Evolutionary conservation across 2,329 filamentous ascomycete species (phyloP).

Genomic region (Colletotrichum coccodes): DNA sequence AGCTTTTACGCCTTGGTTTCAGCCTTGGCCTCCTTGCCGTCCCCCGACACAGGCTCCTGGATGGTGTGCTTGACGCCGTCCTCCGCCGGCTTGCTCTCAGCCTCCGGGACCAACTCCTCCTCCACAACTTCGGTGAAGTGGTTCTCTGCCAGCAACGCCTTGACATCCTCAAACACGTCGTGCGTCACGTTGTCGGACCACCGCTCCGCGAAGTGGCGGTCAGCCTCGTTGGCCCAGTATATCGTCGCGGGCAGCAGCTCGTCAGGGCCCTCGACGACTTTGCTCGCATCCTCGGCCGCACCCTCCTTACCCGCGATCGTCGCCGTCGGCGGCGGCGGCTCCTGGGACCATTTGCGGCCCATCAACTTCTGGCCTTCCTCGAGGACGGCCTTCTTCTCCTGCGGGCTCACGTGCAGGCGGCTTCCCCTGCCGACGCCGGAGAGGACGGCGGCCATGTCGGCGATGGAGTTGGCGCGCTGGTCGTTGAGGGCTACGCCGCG

Average conservation of each 20-base stretch:
- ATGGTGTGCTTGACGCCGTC: background rate
- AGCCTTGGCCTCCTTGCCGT: slow-evolving; percentile 7
- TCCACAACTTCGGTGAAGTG: slow-evolving; percentile 1
- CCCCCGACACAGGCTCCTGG: slow-evolving; percentile 39
- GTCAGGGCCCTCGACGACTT: background rate
- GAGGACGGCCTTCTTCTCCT: slow-evolving; percentile 24
- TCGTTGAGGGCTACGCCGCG: slow-evolving; percentile 65
- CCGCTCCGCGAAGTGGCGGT: slow-evolving; percentile 55
- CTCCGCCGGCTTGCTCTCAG: background rate
- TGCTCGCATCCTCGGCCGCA: slow-evolving; percentile 32
- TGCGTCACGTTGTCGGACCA: slow-evolving; percentile 68
- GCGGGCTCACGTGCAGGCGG: slow-evolving; percentile 47
- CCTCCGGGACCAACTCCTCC: slow-evolving; percentile 9
- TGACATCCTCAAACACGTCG: slow-evolving; percentile 43
- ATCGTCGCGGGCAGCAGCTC: slow-evolving; percentile 55
- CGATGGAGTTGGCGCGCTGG: slow-evolving; percentile 70
- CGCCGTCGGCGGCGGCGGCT: slow-evolving; percentile 9
- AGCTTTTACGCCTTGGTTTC: background rate
- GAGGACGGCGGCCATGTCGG: slow-evolving; percentile 71
- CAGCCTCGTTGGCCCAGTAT: slow-evolving; percentile 61
- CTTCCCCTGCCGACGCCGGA: slow-evolving; percentile 62
- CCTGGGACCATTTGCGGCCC: slow-evolving; percentile 19
- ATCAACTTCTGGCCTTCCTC: slow-evolving; percentile 11
- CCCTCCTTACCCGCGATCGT: background rate
- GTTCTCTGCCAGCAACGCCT: background rate